Conservation (phyloP, 1,139 yeast genomes). For the Protomyces arabidopsidicola region DNA sequence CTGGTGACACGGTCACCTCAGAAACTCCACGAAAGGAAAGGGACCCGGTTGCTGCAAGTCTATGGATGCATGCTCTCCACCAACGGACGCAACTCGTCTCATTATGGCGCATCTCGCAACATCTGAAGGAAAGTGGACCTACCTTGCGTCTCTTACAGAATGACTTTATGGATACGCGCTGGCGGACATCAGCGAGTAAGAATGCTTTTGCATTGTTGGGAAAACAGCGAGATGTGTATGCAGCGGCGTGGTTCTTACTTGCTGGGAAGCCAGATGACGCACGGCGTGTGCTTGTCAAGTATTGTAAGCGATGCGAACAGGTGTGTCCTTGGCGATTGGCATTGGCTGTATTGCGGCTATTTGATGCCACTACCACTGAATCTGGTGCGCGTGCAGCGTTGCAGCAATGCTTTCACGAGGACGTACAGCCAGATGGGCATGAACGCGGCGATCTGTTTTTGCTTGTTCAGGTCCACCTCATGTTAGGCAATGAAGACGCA, state of each 20-base stretch:
- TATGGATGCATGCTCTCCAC: conserved; percentile 69
- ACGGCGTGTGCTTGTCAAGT: conserved; percentile 54
- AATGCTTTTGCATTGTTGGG: conserved; percentile 89
- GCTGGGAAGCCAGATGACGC: conserved; percentile 74
- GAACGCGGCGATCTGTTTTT: neutral
- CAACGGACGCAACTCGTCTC: conserved; percentile 74
- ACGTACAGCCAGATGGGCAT: neutral
- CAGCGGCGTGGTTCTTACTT: conserved; percentile 84
- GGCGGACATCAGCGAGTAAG: conserved; percentile 84
- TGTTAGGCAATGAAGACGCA: neutral
- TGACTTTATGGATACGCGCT: conserved; percentile 67
- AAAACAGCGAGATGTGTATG: conserved; percentile 75
- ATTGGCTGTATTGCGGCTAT: conserved; percentile 55
- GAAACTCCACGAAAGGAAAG: conserved; percentile 38
- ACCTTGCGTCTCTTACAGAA: conserved; percentile 70
- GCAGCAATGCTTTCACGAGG: neutral
- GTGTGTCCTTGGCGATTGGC: conserved; percentile 61
- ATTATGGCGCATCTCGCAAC: conserved; percentile 72
- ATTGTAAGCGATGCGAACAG: conserved; percentile 62
- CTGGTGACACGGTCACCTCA: conserved; percentile 52
- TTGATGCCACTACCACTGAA: neutral
- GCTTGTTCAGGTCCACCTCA: neutral
- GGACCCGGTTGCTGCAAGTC: conserved; percentile 70
- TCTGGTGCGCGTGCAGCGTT: neutral
- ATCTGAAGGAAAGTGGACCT: conserved; percentile 76